phyloP scores from a whole-genome alignment of 2,329 filamentous ascomycete species.

The Pseudovirgaria hyperparasitica region DNA sequence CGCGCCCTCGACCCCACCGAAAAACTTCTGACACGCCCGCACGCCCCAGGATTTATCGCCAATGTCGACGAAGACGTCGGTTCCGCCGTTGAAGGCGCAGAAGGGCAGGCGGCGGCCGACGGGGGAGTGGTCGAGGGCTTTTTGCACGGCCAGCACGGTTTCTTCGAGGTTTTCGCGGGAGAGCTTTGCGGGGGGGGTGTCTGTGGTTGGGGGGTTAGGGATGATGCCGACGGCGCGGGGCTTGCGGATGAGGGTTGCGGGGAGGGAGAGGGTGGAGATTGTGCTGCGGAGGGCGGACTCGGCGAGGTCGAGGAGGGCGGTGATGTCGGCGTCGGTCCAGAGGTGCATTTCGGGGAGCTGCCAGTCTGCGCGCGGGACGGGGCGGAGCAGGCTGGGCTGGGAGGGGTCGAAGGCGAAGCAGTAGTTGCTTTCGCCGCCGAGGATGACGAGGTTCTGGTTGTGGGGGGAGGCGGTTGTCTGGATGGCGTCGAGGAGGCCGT shows the following conservation, averaged over 20 bases:
- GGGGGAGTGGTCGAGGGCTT: constrained; percentile 66
- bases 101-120: constrained; percentile 66
- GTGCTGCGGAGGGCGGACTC: constrained; percentile 76
- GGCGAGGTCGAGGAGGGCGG: constrained; percentile 72
- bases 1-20: constrained; percentile 60
- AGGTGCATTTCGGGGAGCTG: constrained; percentile 64
- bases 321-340: constrained; percentile 68
- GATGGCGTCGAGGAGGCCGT: constrained; percentile 75
- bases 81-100: constrained; percentile 95
- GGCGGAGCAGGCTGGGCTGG: constrained; percentile 53
- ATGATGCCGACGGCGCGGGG: constrained; percentile 52
- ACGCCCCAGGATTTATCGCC: constrained; percentile 97
- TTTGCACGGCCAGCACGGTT: constrained; percentile 87
- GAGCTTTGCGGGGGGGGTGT: constrained; percentile 54
- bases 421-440: constrained; percentile 95
- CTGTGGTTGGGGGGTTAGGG: constrained; percentile 45
- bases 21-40: constrained; percentile 80
- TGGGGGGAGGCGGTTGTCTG: constrained; percentile 53
- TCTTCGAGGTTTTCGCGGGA: constrained; percentile 86
- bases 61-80: constrained; percentile 97
- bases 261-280: constrained; percentile 63
- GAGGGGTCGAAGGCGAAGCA: constrained; percentile 65
- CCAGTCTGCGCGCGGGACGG: constrained; percentile 55
- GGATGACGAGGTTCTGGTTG: constrained; percentile 72
- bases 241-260: constrained; percentile 73